Base-by-base conservation (phyloP, 2,329 filamentous ascomycete genomes). In the Trichoderma polysporum region DNA sequence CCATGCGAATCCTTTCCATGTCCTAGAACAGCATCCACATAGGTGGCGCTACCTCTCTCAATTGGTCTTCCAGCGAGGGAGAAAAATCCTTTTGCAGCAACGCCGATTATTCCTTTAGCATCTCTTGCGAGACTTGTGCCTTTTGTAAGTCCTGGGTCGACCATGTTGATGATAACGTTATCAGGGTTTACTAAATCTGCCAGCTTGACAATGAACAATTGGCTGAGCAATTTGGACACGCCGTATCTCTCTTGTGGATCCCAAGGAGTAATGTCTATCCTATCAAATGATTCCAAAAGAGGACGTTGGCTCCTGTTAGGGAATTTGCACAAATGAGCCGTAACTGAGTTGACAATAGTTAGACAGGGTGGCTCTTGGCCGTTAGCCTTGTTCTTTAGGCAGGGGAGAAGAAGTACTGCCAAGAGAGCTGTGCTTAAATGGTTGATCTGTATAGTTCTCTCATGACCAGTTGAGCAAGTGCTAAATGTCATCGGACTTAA, bases 1-100 rank as follows among this genome's bases (percentile, higher is more conserved):
- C 83, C 84, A 70, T 87, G 84, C 0, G 81, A 82, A 70, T 85
- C 82, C 50, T 77, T 78, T 0, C 83, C 84, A 62, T 85, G 79
- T 0, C 76, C 74, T 0, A 81, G 75, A 0, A 73, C 75, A 0
- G 83, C 83, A 70, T 86, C 81, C 1, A 85, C 66, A 69, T 82
- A 85, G 0, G 79, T 81, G 53, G 78, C 80, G 1, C 82, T 83
- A 5, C 81, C 84, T 5, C 78, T 76, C 6, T 75, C 72, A 13
- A 77, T 37, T 4, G 70, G 75, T 22, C 80, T 74, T 0, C 71
- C 80, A 1, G 72, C 69, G 5, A 78, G 1, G 1, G 66, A 56
- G 9, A 69, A 54, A 15, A 15, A 59, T 17, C 45, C 33, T 50
- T 45, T 45, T 9, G 22, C 9, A 19, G n/a, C 41, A 1, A 45